Percentiles rank a stretch among this genome's conserved stretches.
Evolutionary conservation across 176 grass and related monocot species (phyloP).

Genomic region (Musa itinerans): DNA sequence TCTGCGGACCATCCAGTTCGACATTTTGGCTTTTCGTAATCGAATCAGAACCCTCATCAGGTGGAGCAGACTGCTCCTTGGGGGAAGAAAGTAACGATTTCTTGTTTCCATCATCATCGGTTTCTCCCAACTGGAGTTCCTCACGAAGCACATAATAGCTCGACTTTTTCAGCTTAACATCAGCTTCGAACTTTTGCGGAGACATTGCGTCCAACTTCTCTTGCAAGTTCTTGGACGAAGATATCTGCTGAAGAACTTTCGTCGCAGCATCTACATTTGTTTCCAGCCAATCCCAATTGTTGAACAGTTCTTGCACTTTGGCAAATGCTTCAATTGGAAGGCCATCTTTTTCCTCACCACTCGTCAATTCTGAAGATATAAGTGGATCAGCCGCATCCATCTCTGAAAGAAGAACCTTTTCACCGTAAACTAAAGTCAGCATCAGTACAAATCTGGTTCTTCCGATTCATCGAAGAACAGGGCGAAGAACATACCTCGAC

Average conservation of each 20-base stretch:
- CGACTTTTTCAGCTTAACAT: slow-evolving; percentile 15
- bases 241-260: slow-evolving; percentile 57
- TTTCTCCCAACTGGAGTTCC: slow-evolving; percentile 16
- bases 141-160: slow-evolving; percentile 16
- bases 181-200: slow-evolving; percentile 30
- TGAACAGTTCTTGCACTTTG: slow-evolving; percentile 93
- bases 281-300: slow-evolving; percentile 86
- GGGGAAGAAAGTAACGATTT: slow-evolving; percentile 2
- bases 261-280: slow-evolving; percentile 46
- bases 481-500: slow-evolving; percentile 54
- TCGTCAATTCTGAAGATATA: slow-evolving; percentile 37
- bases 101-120: background rate
- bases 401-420: slow-evolving; percentile 82
- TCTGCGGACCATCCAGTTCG: slow-evolving; percentile 24
- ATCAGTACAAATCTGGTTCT: slow-evolving; percentile 13
- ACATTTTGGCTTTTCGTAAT: slow-evolving; percentile 20
- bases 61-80: slow-evolving; percentile 7
- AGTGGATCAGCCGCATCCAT: slow-evolving; percentile 60
- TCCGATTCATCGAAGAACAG: slow-evolving; percentile 3
- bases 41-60: background rate
- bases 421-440: slow-evolving; percentile 24
- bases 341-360: slow-evolving; percentile 74
- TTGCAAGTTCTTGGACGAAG: slow-evolving; percentile 52
- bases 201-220: slow-evolving; percentile 38
- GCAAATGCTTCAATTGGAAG: slow-evolving; percentile 91